Base-by-base conservation (phyloP, 2,329 filamentous ascomycete genomes). In the Metarhizium sp. region DNA sequence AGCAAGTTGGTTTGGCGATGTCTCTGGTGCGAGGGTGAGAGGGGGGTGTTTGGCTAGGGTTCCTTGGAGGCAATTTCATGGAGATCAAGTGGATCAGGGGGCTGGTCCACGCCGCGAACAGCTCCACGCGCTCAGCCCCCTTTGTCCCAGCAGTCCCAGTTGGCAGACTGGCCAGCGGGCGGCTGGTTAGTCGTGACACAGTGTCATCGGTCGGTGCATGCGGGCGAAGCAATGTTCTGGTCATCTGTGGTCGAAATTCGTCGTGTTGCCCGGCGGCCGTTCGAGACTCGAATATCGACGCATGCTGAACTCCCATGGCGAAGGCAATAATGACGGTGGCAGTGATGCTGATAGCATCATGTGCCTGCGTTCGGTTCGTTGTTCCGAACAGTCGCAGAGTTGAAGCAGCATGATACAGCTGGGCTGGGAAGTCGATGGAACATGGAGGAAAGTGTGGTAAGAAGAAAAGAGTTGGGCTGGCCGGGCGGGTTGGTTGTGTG, bases 21-120 rank as follows among this genome's bases (percentile, higher is more conserved):
- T 54, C 49, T 46, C 45, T 46, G 58, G 52, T 57, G 58, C 54
- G 51, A 55, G 60, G 60, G 62, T 61, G 61, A 56, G 50, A 56
- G 52, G 55, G 54, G 58, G 48, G 50, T 49, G 58, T 55, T 59
- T 53, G 45, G 10, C 45, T 57, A 53, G 60, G 59, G 58, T 58
- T 56, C 52, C 55, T 49, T 57, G 59, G 54, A 59, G 53, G 58
- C 58, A 62, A 65, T 62, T 63, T 64, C 58, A 61, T 51, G 52
- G 58, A 54, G 54, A 57, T 43, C 56, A 58, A 57, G 59, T 60
- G 58, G 59, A 55, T 57, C 56, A 50, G 54, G 52, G 55, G 52
- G 53, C 40, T 45, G 54, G 34, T 51, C 20, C 34, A 54, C 46
- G 34, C 30, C 45, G 42, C 47, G 50, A 53, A 50, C 52, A 50